Percentiles rank a stretch among this genome's conserved stretches.
Evolutionary conservation across 2,329 filamentous ascomycete species (phyloP).

Genomic region (Pochonia chlamydosporia): DNA sequence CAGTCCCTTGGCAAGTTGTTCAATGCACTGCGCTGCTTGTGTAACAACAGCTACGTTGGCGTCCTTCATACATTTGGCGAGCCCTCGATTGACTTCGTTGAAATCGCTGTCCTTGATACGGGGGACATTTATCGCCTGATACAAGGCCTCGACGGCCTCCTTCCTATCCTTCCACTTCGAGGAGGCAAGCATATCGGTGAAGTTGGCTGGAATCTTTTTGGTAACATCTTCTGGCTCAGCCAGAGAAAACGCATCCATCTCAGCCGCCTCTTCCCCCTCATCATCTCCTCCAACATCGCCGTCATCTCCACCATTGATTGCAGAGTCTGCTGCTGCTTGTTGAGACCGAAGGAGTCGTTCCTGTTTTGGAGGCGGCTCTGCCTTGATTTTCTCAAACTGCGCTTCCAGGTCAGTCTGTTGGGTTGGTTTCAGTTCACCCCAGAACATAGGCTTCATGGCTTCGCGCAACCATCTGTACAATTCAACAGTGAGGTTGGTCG

Average conservation of each 20-base stretch:
- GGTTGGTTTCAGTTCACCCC: conserved; percentile 89
- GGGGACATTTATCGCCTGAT: conserved; percentile 72
- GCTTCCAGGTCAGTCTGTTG: conserved; percentile 93
- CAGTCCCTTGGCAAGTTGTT: conserved; percentile 80
- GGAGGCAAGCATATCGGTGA: conserved; percentile 77
- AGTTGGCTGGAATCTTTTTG: conserved; percentile 73
- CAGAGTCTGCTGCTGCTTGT: conserved; percentile 74
- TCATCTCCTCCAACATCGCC: conserved; percentile 53
- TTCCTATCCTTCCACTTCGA: conserved; percentile 99
- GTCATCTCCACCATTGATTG: conserved; percentile 53
- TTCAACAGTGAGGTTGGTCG: conserved; percentile 85
- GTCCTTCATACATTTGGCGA: conserved; percentile 98
- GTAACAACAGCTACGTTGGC: conserved; percentile 94
- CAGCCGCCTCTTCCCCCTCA: conserved; percentile 43
- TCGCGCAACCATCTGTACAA: conserved; percentile 96
- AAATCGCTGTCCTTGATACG: conserved; percentile 89
- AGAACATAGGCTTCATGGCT: conserved; percentile 97
- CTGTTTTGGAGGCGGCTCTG: conserved; percentile 82
- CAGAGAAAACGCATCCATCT: conserved; percentile 75
- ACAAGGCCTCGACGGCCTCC: conserved; percentile 81
- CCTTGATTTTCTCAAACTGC: conserved; percentile 88
- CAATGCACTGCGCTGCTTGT: conserved; percentile 87
- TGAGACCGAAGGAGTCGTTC: conserved; percentile 84
- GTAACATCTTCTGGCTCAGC: conserved; percentile 84
- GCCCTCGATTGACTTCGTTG: conserved; percentile 71